Evolutionary conservation across 2,329 filamentous ascomycete genomes (phyloP), one percentile per base, ranked within the genome.

Genomic region (Fusarium lateritium): DNA sequence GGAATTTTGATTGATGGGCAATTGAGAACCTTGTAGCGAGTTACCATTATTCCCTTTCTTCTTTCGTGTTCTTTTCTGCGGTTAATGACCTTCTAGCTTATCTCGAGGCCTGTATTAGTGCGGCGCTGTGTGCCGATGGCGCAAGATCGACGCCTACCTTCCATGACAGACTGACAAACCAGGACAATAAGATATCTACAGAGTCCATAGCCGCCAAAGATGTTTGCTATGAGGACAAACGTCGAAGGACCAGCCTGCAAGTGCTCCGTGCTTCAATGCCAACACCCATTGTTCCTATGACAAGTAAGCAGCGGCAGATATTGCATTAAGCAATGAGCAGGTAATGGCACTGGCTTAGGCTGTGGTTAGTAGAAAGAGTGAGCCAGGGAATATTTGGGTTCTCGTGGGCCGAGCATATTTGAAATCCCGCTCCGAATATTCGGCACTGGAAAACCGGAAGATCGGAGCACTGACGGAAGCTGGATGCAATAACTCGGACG

Each of bases 201-300:
- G 10, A 31, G 24, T 13, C 28, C 10, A 31, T 10, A 10, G 22
- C 33, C 31, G 53, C 39, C 36, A 44, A 58, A 53, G 13, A 63
- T 67, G 53, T 67, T 70, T 70, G 54, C 46, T 50, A 42, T 31
- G n/a, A 52, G 44, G 51, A 42, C 50, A 67, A 70, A 64, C 50
- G 39, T 40, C 54, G 22, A 53, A 60, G 57, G 49, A 46, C 43
- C 43, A 46, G 43, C 62, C 62, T 24, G 31, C 19, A 36, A 14
- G 40, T 64, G 62, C 62, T 56, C 67, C 50, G 67, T 70, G 67
- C 67, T 50, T 52, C 49, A 43, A 39, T 54, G 42, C 67, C 53
- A 53, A 49, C 22, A 21, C 38, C 33, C n/a, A 51, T 43, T 56
- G 26, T 61, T 40, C 38, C 45, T 40, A 31, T 49, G 17, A 52